Evolutionary conservation across 1,284 basidiomycete genomes (phyloP).

Genomic region (Apiotrichum veenhuisii): DNA sequence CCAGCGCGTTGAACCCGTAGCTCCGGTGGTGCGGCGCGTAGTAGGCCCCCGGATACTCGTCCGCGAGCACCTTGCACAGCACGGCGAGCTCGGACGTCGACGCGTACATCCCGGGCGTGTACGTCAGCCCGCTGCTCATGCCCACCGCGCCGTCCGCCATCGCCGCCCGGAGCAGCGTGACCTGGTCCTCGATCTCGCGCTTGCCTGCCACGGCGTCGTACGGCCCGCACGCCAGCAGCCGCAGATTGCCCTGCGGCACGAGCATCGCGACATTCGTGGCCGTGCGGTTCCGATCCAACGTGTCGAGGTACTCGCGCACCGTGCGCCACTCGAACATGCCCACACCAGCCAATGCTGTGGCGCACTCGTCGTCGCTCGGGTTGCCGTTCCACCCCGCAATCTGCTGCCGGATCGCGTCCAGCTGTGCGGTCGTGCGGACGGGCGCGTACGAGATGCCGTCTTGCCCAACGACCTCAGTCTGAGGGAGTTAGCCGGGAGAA

Average conservation of each 20-base stretch:
- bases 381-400: slow-evolving; percentile 50
- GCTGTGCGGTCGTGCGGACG: slow-evolving; percentile 20
- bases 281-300: slow-evolving; percentile 34
- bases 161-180: slow-evolving; percentile 26
- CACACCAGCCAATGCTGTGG: slow-evolving; percentile 14
- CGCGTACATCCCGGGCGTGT: slow-evolving; percentile 50
- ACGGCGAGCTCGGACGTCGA: slow-evolving; percentile 38
- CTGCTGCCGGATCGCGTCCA: slow-evolving; percentile 37
- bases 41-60: slow-evolving; percentile 34
- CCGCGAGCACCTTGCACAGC: slow-evolving; percentile 30
- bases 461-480: slow-evolving; percentile 48
- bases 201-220: slow-evolving; percentile 29
- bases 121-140: slow-evolving; percentile 47
- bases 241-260: slow-evolving; percentile 47
- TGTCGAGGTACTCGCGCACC: slow-evolving; percentile 38
- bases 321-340: slow-evolving; percentile 43
- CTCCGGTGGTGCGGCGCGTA: slow-evolving; percentile 47
- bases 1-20: slow-evolving; percentile 41
- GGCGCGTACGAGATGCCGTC: slow-evolving; percentile 48
- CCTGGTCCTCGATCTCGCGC: slow-evolving; percentile 32
- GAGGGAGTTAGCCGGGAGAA: not conserved
- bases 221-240: slow-evolving; percentile 41
- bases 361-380: slow-evolving; percentile 35
- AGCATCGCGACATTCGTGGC: slow-evolving; percentile 46
- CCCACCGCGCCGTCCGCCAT: slow-evolving; percentile 46